phyloP scores from a whole-genome alignment of 192 early-diverging fungal species.

The Chytriomyces sp. region DNA sequence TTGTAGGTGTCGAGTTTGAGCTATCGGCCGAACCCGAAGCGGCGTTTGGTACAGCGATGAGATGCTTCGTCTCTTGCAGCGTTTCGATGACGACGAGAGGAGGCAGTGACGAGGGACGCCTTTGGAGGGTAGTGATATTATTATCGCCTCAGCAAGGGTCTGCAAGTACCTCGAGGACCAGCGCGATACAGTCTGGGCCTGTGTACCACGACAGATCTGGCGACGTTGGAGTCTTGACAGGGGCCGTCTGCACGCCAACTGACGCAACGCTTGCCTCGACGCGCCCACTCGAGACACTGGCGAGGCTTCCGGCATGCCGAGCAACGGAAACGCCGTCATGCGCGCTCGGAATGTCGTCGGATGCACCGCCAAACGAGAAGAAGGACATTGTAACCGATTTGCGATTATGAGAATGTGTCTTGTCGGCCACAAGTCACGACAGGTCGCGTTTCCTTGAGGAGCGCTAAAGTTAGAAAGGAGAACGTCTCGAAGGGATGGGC shows the following conservation, averaged over 20 bases:
- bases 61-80: conserved; percentile 48
- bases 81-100: conserved; percentile 56
- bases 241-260: neutral
- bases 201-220: neutral
- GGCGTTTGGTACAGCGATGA: neutral
- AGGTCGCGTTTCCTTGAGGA: no score
- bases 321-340: neutral
- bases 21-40: neutral
- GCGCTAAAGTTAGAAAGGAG: no score
- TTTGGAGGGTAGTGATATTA: conserved; percentile 10
- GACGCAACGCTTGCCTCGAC: neutral
- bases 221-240: neutral
- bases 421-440: no score
- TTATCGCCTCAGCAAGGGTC: neutral
- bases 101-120: conserved; percentile 41
- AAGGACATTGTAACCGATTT: no score
- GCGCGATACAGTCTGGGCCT: conserved; percentile 9
- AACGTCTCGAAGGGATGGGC: no score
- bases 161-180: conserved; percentile 5
- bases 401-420: no score
- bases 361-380: neutral
- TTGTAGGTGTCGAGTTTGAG: neutral
- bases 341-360: no score
- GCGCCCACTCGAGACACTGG: neutral
- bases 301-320: neutral